Percentiles rank a stretch among this genome's conserved stretches.
These are phyloP conservation scores for Zymoseptoria tritici DNA, from an alignment of 2,329 filamentous ascomycete genomes.

Conservation along the genomic window DNA sequence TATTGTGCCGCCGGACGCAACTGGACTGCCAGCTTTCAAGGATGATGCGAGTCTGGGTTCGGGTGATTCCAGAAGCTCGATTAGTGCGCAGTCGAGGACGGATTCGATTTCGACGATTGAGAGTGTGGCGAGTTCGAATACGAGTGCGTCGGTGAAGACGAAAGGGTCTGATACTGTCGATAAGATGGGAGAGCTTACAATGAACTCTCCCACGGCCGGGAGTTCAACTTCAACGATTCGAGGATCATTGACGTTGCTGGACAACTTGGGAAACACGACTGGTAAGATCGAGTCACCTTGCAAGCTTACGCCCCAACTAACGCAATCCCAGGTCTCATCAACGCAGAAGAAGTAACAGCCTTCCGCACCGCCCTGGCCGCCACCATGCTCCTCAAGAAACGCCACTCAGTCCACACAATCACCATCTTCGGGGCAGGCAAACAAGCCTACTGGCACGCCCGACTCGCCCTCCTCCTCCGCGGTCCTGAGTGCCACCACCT, in stretches of 20 bases:
- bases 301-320: not conserved
- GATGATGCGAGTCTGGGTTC: constrained; percentile 21
- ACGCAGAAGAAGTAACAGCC: constrained; percentile 60
- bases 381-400: constrained; percentile 54
- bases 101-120: constrained; percentile 23
- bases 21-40: constrained; percentile 17
- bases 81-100: constrained; percentile 19
- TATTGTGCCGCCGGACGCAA: constrained; percentile 34
- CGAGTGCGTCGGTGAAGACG: constrained; percentile 9
- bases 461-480: constrained; percentile 69
- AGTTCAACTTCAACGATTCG: constrained; percentile 39
- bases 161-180: constrained; percentile 22
- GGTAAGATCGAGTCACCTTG: not conserved
- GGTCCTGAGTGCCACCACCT: constrained; percentile 64
- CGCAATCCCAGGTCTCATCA: constrained; percentile 47
- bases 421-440: constrained; percentile 81
- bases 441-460: constrained; percentile 92
- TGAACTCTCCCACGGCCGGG: constrained; percentile 9
- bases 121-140: constrained; percentile 11
- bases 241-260: constrained; percentile 54
- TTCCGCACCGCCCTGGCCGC: constrained; percentile 61
- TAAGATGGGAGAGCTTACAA: constrained; percentile 18
- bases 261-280: constrained; percentile 49
- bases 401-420: constrained; percentile 64
- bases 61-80: constrained; percentile 22